phyloP scores from a whole-genome alignment of 148 eudicot genomes.

The Rhododendron simsii region DNA sequence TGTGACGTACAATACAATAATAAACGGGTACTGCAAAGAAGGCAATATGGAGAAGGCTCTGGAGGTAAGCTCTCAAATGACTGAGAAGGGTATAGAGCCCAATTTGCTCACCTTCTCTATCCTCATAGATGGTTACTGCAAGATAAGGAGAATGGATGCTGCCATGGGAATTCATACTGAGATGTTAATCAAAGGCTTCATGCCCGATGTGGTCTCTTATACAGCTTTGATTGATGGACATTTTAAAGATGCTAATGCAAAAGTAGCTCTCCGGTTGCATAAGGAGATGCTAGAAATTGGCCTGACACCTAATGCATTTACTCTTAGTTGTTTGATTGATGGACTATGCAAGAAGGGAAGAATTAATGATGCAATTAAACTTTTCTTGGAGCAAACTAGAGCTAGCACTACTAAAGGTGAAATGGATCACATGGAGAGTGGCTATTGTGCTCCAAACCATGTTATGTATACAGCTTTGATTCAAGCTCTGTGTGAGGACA shows the following conservation, averaged over 20 bases:
- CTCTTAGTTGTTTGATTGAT: constrained; percentile 61
- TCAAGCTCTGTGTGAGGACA: constrained; percentile 57
- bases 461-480: constrained; percentile 65
- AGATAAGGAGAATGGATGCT: constrained; percentile 47
- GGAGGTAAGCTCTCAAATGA: constrained; percentile 60
- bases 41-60: constrained; percentile 69
- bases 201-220: constrained; percentile 71
- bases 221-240: constrained; percentile 71
- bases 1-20: constrained; percentile 60
- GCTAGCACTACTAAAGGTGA: constrained; percentile 7
- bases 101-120: constrained; percentile 56
- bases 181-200: constrained; percentile 63
- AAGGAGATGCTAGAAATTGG: constrained; percentile 70
- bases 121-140: constrained; percentile 68
- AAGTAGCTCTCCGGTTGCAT: constrained; percentile 56
- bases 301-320: constrained; percentile 53
- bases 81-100: constrained; percentile 50
- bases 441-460: constrained; percentile 30
- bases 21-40: constrained; percentile 56
- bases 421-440: constrained; percentile 18
- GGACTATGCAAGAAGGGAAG: constrained; percentile 73
- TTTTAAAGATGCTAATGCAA: constrained; percentile 47
- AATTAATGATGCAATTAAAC: constrained; percentile 44
- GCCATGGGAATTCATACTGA: constrained; percentile 64
- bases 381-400: constrained; percentile 40